Percentiles rank a stretch among this genome's conserved stretches.
Evolutionary conservation across 345 rosid species (phyloP).

Genomic region (Arabis hirsuta): DNA sequence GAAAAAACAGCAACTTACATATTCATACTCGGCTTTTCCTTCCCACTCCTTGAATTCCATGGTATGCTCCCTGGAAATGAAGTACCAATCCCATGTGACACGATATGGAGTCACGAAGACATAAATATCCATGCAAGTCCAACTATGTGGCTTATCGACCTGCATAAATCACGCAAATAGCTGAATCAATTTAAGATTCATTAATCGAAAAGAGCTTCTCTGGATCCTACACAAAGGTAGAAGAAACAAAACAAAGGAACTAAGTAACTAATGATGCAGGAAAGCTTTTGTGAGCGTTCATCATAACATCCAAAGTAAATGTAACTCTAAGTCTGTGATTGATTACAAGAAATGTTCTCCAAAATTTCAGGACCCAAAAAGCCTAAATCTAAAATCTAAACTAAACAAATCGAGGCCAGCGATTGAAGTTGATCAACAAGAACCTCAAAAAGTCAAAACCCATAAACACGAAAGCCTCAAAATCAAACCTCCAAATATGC

Average conservation of each 20-base stretch:
- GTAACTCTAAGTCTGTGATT: neutral
- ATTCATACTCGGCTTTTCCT: constrained; percentile 82
- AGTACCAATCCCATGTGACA: constrained; percentile 95
- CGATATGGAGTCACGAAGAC: constrained; percentile 95
- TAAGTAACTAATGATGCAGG: neutral
- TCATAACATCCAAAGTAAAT: neutral
- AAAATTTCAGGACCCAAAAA: neutral
- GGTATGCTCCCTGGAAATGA: constrained; percentile 81
- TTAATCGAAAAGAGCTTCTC: constrained; percentile 8
- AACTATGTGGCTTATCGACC: constrained; percentile 86
- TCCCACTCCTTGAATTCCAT: constrained; percentile 84
- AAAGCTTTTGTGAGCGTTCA: constrained; percentile 10
- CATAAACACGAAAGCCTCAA: neutral
- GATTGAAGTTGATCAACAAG: constrained; percentile 7
- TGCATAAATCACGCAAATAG: constrained; percentile 40
- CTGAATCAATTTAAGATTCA: constrained; percentile 21
- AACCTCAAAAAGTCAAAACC: constrained; percentile 15
- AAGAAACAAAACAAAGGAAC: constrained; percentile 3
- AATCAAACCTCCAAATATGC: too few species aligned
- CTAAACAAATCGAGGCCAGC: constrained; percentile 4
- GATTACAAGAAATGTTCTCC: neutral
- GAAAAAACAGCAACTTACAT: constrained; percentile 55
- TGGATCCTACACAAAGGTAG: neutral
- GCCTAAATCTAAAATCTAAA: neutral
- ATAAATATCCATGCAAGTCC: constrained; percentile 98